Evolutionary conservation across 2,329 filamentous ascomycete species (phyloP), one percentile per base, ranked within the genome.

Genomic region (Talaromyces sp.): DNA sequence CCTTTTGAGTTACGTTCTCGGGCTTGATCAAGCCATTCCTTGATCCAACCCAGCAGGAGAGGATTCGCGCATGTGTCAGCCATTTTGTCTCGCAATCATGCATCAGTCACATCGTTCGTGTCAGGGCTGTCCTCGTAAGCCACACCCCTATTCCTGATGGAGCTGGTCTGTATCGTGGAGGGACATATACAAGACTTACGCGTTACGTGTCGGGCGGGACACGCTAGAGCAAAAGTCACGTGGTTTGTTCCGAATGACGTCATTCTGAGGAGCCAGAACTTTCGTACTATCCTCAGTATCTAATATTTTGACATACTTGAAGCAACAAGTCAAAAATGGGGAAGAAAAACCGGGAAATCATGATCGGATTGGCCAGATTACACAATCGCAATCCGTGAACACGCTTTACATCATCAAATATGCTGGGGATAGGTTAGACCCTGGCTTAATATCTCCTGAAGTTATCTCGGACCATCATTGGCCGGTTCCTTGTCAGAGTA

Each of bases 11-110:
- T 91, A 54, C 85, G 85, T 69, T 91, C 86, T 58, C 85, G 83
- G 13, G 90, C 90, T 47, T 85, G 74, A 52, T 93, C 89, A 59
- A 90, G 84, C 89, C 89, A 92, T 80, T 93, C 90, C 72, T 90
- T 89, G 60, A 93, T 86, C 87, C 90, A 93, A 68, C 80, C 79
- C 11, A 93, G 82, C 9, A 92, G 83, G 47, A 91, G 82, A 5
- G 90, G 88, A 70, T 95, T 95, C 17, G 87, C 84, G 68, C 86
- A 89, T 15, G 72, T 70, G 59, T 80, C 76, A 13, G 73, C 72
- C 77, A 78, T 79, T 19, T n/a, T 35, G 13, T 25, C 9, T 33
- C 47, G 43, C 3, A 41, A 41, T 13, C 17, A 39, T 57, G 54
- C n/a, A 31, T 56, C 25, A 31, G 1, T 27, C 31, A 27, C 41